phyloP scores from a whole-genome alignment of 345 rosid species.

The Eucalyptus dawsonii region DNA sequence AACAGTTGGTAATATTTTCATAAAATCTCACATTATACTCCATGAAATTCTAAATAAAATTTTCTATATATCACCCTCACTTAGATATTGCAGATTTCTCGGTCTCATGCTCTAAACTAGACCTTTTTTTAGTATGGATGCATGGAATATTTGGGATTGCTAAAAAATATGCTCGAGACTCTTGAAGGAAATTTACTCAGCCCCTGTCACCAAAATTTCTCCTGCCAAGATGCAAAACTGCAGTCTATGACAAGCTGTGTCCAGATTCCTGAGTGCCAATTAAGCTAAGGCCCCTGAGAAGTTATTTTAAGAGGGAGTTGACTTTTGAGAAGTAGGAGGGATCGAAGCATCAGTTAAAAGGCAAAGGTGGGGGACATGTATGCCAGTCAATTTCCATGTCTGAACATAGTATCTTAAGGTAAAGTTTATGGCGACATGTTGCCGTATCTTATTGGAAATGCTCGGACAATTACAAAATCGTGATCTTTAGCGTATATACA shows the following conservation, averaged over 20 bases:
- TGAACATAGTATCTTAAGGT: background rate
- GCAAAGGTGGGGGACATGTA: background rate
- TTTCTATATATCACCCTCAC: background rate
- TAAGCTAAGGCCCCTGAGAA: background rate
- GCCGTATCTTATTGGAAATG: background rate
- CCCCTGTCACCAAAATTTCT: background rate
- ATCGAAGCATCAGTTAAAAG: background rate
- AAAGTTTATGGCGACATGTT: background rate
- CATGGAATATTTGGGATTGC: background rate
- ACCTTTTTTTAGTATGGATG: background rate
- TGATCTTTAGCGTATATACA: background rate
- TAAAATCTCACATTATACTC: background rate
- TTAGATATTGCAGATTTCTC: background rate
- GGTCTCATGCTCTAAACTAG: background rate
- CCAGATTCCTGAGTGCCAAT: background rate
- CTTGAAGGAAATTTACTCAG: background rate
- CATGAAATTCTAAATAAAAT: background rate
- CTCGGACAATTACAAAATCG: background rate
- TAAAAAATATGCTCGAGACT: background rate
- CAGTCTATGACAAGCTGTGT: background rate
- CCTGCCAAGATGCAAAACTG: background rate
- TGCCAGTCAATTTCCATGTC: background rate
- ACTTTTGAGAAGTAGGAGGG: background rate
- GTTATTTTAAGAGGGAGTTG: background rate
- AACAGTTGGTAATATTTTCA: too few species aligned